A percentile compares a stretch with the other conserved stretches of the same genome.
Evolutionary conservation across 768 basidiomycete species (phyloP).

Genomic region (Strobilomyces dryophilus): DNA sequence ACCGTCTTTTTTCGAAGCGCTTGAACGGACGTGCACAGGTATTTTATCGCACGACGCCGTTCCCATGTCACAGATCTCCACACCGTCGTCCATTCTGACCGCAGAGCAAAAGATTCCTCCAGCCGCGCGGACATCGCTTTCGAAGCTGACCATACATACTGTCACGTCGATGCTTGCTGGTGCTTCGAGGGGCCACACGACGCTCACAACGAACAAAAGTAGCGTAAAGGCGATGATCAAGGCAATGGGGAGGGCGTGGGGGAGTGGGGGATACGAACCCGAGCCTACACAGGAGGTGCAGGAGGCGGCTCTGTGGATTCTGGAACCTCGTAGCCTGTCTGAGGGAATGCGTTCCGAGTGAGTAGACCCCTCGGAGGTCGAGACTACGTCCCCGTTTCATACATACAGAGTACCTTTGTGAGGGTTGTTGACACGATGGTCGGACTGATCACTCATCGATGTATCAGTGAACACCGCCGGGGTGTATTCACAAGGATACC

Average conservation of each 20-base stretch:
- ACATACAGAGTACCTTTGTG: too few relatives aligned
- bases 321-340: constrained; percentile 65
- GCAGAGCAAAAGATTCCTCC: too few relatives aligned
- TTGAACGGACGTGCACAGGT: constrained; percentile 49
- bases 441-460: too few relatives aligned
- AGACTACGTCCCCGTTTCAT: too few relatives aligned
- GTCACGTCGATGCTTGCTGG: constrained; percentile 71
- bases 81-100: neutral
- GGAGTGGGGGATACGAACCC: constrained; percentile 6
- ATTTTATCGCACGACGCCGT: constrained; percentile 47
- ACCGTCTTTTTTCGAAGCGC: constrained; percentile 40
- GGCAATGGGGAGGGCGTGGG: constrained; percentile 45
- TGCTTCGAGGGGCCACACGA: constrained; percentile 69
- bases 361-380: neutral
- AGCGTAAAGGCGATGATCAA: constrained; percentile 73
- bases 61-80: neutral
- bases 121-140: constrained; percentile 44
- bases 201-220: constrained; percentile 80
- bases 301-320: constrained; percentile 59
- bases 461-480: too few relatives aligned
- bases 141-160: constrained; percentile 71
- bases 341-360: constrained; percentile 15
- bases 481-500: too few relatives aligned
- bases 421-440: too few relatives aligned
- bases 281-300: constrained; percentile 13